Conservation (phyloP, 2,329 filamentous ascomycete species). For the Cytospora schulzeri region DNA sequence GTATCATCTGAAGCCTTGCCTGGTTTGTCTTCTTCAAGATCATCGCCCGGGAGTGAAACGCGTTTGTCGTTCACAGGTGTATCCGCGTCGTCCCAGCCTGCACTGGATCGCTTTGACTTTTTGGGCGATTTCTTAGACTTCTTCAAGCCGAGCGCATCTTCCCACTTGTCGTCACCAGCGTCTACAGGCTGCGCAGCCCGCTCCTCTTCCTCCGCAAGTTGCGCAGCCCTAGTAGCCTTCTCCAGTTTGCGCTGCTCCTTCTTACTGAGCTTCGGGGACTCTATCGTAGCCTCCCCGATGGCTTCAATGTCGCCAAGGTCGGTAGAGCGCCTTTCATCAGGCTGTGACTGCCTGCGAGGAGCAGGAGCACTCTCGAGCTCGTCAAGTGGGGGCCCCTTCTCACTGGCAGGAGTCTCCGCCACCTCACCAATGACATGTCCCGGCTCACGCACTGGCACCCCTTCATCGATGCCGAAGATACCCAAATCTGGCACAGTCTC, state of each 20-base stretch:
- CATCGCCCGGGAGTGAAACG: conserved; percentile 36
- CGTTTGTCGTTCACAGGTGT: conserved; percentile 34
- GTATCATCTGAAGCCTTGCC: conserved; percentile 34
- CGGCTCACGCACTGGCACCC: conserved; percentile 36
- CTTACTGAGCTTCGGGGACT: conserved; percentile 45
- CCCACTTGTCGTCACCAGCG: conserved; percentile 32
- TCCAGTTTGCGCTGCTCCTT: conserved; percentile 53
- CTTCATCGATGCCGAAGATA: conserved; percentile 35
- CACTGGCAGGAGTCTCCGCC: conserved; percentile 43
- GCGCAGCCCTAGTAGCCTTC: conserved; percentile 41
- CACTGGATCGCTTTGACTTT: conserved; percentile 28
- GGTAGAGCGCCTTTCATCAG: conserved; percentile 37
- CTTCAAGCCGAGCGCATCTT: conserved; percentile 33
- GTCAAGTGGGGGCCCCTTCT: conserved; percentile 34
- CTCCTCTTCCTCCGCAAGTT: conserved; percentile 32
- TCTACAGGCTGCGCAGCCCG: conserved; percentile 9
- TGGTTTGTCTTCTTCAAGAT: conserved; percentile 32
- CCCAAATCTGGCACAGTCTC: conserved; percentile 51
- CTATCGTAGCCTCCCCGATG: conserved; percentile 29
- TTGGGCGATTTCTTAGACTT: conserved; percentile 40
- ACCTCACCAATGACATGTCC: conserved; percentile 54
- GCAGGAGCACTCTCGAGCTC: conserved; percentile 32
- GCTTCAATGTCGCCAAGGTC: conserved; percentile 33
- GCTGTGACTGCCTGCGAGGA: conserved; percentile 20
- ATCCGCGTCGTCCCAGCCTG: conserved; percentile 28